Evolutionary conservation across 106 monocot species (phyloP).

Genomic region (Iris macrosiphon): DNA sequence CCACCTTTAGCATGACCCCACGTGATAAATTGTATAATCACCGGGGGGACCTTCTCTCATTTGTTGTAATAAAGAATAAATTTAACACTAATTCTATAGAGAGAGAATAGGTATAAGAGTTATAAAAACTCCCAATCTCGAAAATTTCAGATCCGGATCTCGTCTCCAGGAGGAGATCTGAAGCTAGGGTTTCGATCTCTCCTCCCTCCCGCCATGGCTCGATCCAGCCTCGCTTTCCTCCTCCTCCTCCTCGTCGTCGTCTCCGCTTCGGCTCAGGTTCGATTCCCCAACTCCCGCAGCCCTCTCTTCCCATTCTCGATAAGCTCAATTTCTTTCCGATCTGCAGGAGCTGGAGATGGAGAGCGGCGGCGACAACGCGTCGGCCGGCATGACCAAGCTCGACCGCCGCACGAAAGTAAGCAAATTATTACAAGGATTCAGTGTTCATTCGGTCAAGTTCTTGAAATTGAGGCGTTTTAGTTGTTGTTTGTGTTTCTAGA

Average conservation of each 20-base stretch:
- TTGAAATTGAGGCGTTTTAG: neutral
- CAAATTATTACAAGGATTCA: neutral
- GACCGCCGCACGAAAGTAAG: conserved; percentile 37
- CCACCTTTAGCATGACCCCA: too few relatives aligned
- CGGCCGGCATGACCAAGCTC: conserved; percentile 1
- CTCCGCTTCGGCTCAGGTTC: conserved; percentile 2
- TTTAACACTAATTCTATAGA: too few relatives aligned
- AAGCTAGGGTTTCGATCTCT: neutral
- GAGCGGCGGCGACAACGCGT: conserved; percentile 11
- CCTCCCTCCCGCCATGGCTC: neutral
- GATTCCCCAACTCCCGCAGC: neutral
- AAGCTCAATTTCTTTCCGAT: neutral
- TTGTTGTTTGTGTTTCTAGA: conserved; percentile 12
- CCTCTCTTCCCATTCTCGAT: neutral
- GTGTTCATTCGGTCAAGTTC: neutral
- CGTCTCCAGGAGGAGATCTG: too few relatives aligned
- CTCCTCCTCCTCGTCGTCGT: conserved; percentile 8
- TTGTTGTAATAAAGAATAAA: too few relatives aligned
- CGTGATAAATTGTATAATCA: too few relatives aligned
- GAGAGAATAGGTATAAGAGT: too few relatives aligned
- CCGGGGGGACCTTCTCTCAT: too few relatives aligned
- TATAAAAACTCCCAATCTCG: too few relatives aligned
- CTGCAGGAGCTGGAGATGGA: neutral
- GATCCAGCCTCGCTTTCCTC: neutral
- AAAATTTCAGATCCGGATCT: too few relatives aligned